A percentile compares a stretch with the other conserved stretches of the same genome.
phyloP scores from a whole-genome alignment of 768 basidiomycete species.

The Rhizopogon vulgaris region DNA sequence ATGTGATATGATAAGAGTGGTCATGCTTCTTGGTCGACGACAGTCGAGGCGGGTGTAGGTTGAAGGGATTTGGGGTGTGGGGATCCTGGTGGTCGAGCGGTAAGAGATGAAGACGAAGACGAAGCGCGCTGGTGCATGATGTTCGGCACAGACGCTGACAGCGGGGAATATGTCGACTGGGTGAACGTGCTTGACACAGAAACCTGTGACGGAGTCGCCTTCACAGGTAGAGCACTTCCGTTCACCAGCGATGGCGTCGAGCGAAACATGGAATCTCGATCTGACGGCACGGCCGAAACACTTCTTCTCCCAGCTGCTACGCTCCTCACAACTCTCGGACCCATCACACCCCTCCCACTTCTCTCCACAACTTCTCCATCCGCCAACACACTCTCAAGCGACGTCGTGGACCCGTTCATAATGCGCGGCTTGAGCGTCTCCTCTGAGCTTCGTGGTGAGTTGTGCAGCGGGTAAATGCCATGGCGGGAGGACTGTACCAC shows the following conservation, averaged over 20 bases:
- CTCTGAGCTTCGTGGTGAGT: constrained; percentile 47
- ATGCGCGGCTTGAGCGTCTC: constrained; percentile 55
- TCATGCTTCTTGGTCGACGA: constrained; percentile 23
- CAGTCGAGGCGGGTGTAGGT: constrained; percentile 8
- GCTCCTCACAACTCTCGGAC: constrained; percentile 50
- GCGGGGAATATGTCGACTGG: constrained; percentile 7
- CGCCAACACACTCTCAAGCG: constrained; percentile 35
- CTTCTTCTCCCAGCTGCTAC: constrained; percentile 45
- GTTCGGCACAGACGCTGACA: constrained; percentile 22
- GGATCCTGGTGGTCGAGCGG: constrained; percentile 6
- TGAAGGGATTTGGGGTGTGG: constrained; percentile 10
- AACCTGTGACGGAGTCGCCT: constrained; percentile 10
- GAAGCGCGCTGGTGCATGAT: constrained; percentile 12
- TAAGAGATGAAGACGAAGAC: constrained; percentile 4
- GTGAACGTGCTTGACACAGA: constrained; percentile 5
- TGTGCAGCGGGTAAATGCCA: constrained; percentile 26
- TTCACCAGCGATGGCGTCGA: constrained; percentile 13
- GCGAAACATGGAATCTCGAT: constrained; percentile 14
- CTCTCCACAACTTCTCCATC: constrained; percentile 12
- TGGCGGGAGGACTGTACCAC: constrained; percentile 33
- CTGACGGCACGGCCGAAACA: constrained; percentile 27
- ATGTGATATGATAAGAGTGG: constrained; percentile 10
- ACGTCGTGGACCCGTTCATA: constrained; percentile 42
- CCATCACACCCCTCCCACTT: constrained; percentile 23
- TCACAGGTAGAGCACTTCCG: constrained; percentile 19